Conservation (phyloP, 2,329 filamentous ascomycete genomes). For the Stagonosporopsis rhizophila region DNA sequence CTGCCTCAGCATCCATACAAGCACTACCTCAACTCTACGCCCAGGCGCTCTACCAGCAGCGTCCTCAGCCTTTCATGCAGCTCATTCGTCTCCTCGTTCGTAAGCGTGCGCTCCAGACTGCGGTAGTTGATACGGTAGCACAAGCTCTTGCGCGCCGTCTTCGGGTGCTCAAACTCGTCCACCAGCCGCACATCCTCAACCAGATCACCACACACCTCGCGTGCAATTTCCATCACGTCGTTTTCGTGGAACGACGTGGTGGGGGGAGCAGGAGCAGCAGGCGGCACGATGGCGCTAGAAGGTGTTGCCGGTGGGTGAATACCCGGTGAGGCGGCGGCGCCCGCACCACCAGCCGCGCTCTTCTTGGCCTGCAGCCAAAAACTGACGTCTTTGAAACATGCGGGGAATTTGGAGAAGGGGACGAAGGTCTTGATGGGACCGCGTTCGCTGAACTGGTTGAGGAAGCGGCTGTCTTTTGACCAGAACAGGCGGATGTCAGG, state of each 20-base stretch:
- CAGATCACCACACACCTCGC: constrained; percentile 78
- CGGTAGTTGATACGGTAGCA: constrained; percentile 95
- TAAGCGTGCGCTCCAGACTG: constrained; percentile 88
- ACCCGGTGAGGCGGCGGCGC: constrained; percentile 7
- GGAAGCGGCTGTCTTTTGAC: constrained; percentile 83
- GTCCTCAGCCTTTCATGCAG: constrained; percentile 73
- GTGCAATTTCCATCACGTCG: constrained; percentile 95
- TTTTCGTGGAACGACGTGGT: constrained; percentile 78
- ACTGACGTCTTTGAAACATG: constrained; percentile 88
- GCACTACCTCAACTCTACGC: constrained; percentile 75
- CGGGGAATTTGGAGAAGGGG: constrained; percentile 90
- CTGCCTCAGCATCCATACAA: background rate
- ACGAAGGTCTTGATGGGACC: constrained; percentile 69
- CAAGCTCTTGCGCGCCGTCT: constrained; percentile 80
- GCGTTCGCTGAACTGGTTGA: constrained; percentile 73
- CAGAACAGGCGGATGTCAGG: constrained; percentile 97
- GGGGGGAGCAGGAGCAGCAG: constrained; percentile 46
- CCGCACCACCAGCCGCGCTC: constrained; percentile 36
- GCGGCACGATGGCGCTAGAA: constrained; percentile 29
- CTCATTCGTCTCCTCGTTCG: constrained; percentile 78
- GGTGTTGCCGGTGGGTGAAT: constrained; percentile 21
- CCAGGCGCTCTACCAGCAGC: constrained; percentile 72
- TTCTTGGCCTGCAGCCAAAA: constrained; percentile 74
- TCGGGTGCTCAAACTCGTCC: constrained; percentile 89
- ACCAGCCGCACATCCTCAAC: constrained; percentile 87